These are phyloP conservation scores for Coccomyxa sp. DNA, from an alignment of 139 green algal genomes.

Conservation along the genomic window DNA sequence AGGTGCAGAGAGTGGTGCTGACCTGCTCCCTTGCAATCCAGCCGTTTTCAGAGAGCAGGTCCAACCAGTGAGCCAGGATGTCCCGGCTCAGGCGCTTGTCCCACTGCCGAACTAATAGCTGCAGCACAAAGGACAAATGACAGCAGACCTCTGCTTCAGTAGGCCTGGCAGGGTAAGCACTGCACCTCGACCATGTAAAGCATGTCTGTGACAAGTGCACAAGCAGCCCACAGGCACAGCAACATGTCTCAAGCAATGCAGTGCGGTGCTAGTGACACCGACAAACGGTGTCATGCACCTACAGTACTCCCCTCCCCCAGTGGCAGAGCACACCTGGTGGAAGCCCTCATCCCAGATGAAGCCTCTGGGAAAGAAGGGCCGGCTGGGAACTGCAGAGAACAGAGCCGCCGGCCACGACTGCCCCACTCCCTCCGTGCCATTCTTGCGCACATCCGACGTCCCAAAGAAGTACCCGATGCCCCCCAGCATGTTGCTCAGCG, in stretches of 20 bases:
- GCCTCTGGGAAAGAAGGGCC: slow-evolving; percentile 90
- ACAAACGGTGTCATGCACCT: too few relatives aligned
- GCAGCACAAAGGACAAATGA: too few relatives aligned
- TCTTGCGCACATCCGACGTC: slow-evolving; percentile 45
- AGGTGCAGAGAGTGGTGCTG: not conserved
- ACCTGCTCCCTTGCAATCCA: slow-evolving; percentile 69
- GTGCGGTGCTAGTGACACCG: too few relatives aligned
- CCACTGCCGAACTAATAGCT: slow-evolving; percentile 56
- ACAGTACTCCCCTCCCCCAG: too few relatives aligned
- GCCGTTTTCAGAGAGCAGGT: slow-evolving; percentile 80
- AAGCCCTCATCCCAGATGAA: slow-evolving; percentile 99
- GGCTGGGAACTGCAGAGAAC: slow-evolving; percentile 73
- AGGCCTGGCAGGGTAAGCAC: too few relatives aligned
- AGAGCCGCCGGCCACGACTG: slow-evolving; percentile 24
- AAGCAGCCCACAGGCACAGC: too few relatives aligned
- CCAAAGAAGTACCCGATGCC: slow-evolving; percentile 93
- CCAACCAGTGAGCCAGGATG: slow-evolving; percentile 85
- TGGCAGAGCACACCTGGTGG: slow-evolving; percentile 75
- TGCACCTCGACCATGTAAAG: too few relatives aligned
- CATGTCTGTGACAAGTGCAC: too few relatives aligned
- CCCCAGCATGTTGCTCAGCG: slow-evolving; percentile 89
- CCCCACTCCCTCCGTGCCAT: not conserved
- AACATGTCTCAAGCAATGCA: too few relatives aligned
- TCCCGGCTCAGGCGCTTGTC: slow-evolving; percentile 62
- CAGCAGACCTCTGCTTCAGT: too few relatives aligned